Evolutionary conservation across 2,329 filamentous ascomycete genomes (phyloP), one percentile per base, ranked within the genome.

Genomic region (Venturia oleaginea): DNA sequence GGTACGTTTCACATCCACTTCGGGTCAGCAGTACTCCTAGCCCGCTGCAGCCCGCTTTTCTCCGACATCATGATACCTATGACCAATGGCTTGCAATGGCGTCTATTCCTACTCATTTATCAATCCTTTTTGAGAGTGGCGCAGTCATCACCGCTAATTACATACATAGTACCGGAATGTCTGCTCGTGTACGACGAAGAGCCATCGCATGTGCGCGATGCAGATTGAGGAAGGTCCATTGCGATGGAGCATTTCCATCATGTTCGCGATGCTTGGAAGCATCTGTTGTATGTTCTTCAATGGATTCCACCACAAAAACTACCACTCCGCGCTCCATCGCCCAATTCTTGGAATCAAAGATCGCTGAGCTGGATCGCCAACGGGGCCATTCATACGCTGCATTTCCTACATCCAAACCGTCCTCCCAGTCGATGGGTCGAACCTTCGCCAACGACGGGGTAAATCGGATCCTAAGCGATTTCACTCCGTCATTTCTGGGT

Each of bases 401-500:
- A 10, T 30, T 10, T 51, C 22, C 46, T 15, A 27, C 46, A 4
- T 51, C 46, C 15, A 13, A 5, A 57, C 19, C 17, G 6, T 34
- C 19, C 7, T 11, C 13, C 30, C 27, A n/a, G 51, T 27, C 51
- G 27, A 15, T 10, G 4, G 51, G 22, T 32, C 51, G 51, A 34
- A 30, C 30, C 19, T 57, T 57, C 11, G 6, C 51, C 11, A 32
- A 57, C 27, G 51, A 66, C 62, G 70, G 73, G 10, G 72, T 74
- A 51, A 73, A 72, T 63, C 69, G 71, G 60, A 71, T 71, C 62
- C 73, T 75, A 70, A 68, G 72, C 43, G 73, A 75, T 65, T 72
- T 72, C 55, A 74, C 72, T 8, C 72, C 73, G 34, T 68, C 69
- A 1, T 75, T 75, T 64, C 72, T 75, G 15, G 73, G 73, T 59